Percentiles rank a stretch among this genome's conserved stretches.
Conservation (phyloP, 2,329 filamentous ascomycete genomes). For the Colletotrichum scovillei region DNA sequence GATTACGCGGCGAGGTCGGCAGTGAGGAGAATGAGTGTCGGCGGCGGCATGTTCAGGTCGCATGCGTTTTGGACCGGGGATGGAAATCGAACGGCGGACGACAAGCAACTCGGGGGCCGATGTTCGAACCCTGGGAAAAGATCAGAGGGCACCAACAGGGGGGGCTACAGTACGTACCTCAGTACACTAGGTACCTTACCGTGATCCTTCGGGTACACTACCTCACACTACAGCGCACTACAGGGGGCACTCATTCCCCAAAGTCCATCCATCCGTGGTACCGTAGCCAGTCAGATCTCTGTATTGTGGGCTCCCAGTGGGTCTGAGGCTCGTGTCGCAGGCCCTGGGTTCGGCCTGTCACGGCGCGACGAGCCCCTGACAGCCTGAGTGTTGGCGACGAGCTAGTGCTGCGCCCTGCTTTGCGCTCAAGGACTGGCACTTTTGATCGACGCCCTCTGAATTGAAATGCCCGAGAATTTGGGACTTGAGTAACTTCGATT, state of each 20-base stretch:
- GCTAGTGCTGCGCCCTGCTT: not conserved
- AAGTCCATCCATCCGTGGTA: not conserved
- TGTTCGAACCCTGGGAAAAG: not conserved
- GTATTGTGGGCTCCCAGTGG: not conserved
- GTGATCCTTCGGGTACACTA: too few species aligned
- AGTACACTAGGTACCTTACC: too few species aligned
- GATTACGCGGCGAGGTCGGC: not conserved
- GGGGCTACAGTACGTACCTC: not conserved
- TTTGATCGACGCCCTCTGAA: not conserved
- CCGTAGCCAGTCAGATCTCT: slow-evolving; percentile 1
- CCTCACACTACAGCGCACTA: too few species aligned
- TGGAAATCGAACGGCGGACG: not conserved
- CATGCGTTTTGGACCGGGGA: not conserved
- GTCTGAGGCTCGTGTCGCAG: not conserved
- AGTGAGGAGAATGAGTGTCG: not conserved
- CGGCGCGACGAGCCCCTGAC: not conserved
- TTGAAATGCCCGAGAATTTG: not conserved
- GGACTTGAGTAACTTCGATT: not conserved
- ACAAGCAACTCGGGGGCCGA: not conserved
- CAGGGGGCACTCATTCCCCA: not conserved
- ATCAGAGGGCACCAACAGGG: not conserved
- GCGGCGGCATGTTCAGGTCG: not conserved
- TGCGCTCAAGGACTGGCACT: not conserved
- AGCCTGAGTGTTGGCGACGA: not conserved
- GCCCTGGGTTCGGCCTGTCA: not conserved